Percentiles rank a stretch among this genome's conserved stretches.
These are phyloP conservation scores for Samsoniella hepiali DNA, from an alignment of 2,329 filamentous ascomycete species.

Conservation along the genomic window DNA sequence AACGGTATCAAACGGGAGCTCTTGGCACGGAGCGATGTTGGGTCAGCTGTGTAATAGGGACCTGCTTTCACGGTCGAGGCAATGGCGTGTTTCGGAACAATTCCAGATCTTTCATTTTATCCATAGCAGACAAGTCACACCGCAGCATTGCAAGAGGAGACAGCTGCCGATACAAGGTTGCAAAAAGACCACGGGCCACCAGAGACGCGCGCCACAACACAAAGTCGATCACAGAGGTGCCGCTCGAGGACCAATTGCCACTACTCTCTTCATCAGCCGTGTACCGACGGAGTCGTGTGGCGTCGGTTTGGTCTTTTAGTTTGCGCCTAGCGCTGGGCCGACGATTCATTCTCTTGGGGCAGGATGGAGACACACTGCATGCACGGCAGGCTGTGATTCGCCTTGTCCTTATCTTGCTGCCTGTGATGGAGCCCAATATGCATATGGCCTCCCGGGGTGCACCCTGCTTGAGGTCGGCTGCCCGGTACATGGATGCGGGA, in stretches of 20 bases:
- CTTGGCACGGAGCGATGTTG: too few relatives aligned
- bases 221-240: not conserved
- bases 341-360: not conserved
- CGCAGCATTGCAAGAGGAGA: not conserved
- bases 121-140: too few relatives aligned
- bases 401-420: slow-evolving; percentile 5
- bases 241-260: not conserved
- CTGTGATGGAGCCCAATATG: not conserved
- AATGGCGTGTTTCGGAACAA: too few relatives aligned
- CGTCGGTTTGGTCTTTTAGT: not conserved
- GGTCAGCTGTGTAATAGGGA: too few relatives aligned
- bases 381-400: not conserved
- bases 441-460: not conserved
- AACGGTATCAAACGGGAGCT: too few relatives aligned
- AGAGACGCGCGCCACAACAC: not conserved
- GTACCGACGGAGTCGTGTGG: not conserved
- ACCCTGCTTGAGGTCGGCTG: not conserved
- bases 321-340: slow-evolving; percentile 7
- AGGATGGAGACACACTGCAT: not conserved
- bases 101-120: too few relatives aligned
- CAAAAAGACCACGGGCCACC: not conserved
- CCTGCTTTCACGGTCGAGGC: too few relatives aligned
- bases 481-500: not conserved
- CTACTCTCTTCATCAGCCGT: not conserved
- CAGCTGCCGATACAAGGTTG: not conserved